phyloP scores from a whole-genome alignment of 352 stramenopile species.

The Pythium folliculosum region DNA sequence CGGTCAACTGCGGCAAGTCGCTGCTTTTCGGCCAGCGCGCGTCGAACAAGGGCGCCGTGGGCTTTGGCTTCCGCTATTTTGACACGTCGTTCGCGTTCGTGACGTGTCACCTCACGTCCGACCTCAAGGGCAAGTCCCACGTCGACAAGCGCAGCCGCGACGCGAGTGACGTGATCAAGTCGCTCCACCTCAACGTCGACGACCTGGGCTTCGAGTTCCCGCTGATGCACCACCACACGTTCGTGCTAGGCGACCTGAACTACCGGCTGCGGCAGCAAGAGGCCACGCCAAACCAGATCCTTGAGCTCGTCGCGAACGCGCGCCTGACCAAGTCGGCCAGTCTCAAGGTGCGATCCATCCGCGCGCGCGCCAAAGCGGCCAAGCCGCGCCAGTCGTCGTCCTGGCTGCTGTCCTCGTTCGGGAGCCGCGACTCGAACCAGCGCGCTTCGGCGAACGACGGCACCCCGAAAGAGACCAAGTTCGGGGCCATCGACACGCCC shows the following conservation, averaged over 20 bases:
- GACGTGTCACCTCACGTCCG: slow-evolving; percentile 86
- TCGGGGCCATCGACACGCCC: slow-evolving; percentile 7
- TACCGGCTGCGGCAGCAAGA: slow-evolving; percentile 76
- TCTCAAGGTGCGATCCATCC: slow-evolving; percentile 1
- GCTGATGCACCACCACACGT: slow-evolving; percentile 85
- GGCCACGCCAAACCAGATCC: slow-evolving; percentile 52
- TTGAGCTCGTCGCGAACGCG: slow-evolving; percentile 55
- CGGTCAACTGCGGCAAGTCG: slow-evolving; percentile 78
- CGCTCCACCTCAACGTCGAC: slow-evolving; percentile 78
- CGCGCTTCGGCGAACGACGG: not conserved
- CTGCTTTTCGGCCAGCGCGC: slow-evolving; percentile 69
- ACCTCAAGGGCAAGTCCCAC: slow-evolving; percentile 83
- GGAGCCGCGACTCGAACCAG: slow-evolving; percentile 10
- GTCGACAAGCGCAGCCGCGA: slow-evolving; percentile 76
- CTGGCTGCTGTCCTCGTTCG: slow-evolving; percentile 21
- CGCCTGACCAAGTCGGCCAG: slow-evolving; percentile 16
- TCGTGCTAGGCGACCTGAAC: slow-evolving; percentile 91
- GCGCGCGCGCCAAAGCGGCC: slow-evolving; percentile 5
- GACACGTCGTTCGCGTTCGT: slow-evolving; percentile 88
- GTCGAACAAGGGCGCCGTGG: slow-evolving; percentile 91
- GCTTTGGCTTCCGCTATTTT: slow-evolving; percentile 85
- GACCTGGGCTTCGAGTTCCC: slow-evolving; percentile 87
- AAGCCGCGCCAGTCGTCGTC: slow-evolving; percentile 19
- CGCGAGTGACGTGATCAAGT: slow-evolving; percentile 68
- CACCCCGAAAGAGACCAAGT: slow-evolving; percentile 10